A percentile compares a stretch with the other conserved stretches of the same genome.
phyloP scores from a whole-genome alignment of 441 rosid species.

The Eruca vesicaria region DNA sequence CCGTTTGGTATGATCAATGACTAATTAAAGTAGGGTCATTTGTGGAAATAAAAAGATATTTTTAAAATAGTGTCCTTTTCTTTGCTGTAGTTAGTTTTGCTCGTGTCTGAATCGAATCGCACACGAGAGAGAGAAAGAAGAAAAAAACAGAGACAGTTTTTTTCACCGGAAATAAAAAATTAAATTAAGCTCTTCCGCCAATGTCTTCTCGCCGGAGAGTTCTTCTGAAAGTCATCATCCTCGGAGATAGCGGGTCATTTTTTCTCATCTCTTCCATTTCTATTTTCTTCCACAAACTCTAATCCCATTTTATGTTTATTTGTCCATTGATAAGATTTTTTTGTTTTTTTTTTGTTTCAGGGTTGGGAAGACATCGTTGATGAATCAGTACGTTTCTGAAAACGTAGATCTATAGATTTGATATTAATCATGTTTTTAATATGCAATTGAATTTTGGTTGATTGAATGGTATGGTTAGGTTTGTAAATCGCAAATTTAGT shows the following conservation, averaged over 20 bases:
- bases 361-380: constrained; percentile 89
- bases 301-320: neutral
- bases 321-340: neutral
- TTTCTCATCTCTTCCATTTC: neutral
- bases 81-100: neutral
- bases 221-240: constrained; percentile 83
- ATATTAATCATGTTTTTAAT: neutral
- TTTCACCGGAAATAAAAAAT: constrained; percentile 12
- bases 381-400: constrained; percentile 72
- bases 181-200: constrained; percentile 2
- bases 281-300: neutral
- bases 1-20: neutral
- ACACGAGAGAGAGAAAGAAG: neutral
- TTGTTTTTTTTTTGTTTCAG: constrained; percentile 26
- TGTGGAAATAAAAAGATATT: neutral
- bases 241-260: constrained; percentile 78
- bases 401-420: neutral
- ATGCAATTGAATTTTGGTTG: neutral
- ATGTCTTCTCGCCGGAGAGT: constrained; percentile 85
- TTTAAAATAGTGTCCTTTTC: constrained; percentile 18
- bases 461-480: constrained; percentile 34
- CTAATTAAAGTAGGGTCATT: constrained; percentile 7
- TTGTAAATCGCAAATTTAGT: constrained; percentile 83
- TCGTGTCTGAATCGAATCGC: constrained; percentile 17
- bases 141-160: constrained; percentile 20